Conservation (phyloP, 2,329 filamentous ascomycete species). For the Pyricularia grisea region DNA sequence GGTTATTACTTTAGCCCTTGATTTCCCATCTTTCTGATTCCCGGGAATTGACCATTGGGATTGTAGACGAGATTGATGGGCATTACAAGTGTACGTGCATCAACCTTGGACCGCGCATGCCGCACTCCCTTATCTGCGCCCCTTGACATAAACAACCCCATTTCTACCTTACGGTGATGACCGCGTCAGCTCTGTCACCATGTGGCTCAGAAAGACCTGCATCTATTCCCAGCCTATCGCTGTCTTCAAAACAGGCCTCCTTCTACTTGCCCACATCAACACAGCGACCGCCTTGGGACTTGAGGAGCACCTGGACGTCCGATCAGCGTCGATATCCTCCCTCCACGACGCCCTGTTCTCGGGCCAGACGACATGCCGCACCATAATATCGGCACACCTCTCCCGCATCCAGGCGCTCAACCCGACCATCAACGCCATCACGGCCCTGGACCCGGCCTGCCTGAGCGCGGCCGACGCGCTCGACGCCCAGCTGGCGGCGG, state of each 20-base stretch:
- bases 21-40: background rate
- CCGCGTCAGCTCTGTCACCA: background rate
- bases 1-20: background rate
- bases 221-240: background rate
- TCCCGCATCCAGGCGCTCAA: conserved; percentile 48
- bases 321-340: conserved; percentile 48
- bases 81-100: background rate
- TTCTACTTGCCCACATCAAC: background rate
- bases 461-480: conserved; percentile 35
- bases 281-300: background rate
- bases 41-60: background rate
- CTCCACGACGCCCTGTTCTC: conserved; percentile 46
- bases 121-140: background rate
- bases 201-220: background rate
- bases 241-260: background rate
- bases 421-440: conserved; percentile 45
- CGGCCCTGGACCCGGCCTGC: conserved; percentile 36
- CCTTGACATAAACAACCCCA: background rate
- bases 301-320: conserved; percentile 31
- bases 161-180: background rate
- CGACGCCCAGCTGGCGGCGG: conserved; percentile 33
- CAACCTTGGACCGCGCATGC: background rate
- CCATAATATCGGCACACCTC: conserved; percentile 44
- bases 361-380: conserved; percentile 41
- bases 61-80: background rate